These are phyloP conservation scores for Dichotomocladium elegans DNA, from an alignment of 371 early-diverging fungal species.

Conservation along the genomic window DNA sequence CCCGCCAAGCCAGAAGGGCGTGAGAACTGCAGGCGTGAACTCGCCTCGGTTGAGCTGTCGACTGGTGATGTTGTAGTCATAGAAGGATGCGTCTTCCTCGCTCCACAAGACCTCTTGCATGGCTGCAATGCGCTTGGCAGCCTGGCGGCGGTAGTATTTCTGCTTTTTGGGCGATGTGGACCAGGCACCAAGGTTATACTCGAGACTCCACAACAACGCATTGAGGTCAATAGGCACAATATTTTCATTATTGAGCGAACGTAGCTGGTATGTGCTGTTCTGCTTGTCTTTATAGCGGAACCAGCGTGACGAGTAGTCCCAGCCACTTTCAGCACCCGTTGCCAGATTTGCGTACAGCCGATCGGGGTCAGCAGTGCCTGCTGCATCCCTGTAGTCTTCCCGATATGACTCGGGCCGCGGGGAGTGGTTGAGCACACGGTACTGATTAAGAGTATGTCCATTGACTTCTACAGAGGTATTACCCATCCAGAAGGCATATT, in stretches of 20 bases:
- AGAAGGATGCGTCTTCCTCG: conserved; percentile 33
- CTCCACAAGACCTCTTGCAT: conserved; percentile 55
- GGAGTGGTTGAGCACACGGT: conserved; percentile 44
- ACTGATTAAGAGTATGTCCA: conserved; percentile 43
- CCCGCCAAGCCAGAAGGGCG: conserved; percentile 49
- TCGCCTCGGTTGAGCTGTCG: conserved; percentile 20
- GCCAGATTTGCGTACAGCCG: conserved; percentile 67
- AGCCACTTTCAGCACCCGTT: conserved; percentile 86
- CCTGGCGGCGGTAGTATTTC: conserved; percentile 31
- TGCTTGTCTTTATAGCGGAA: conserved; percentile 30
- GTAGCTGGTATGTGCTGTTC: conserved; percentile 19
- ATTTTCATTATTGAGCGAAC: conserved; percentile 53
- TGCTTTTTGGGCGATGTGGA: conserved; percentile 18
- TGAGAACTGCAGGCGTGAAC: conserved; percentile 39
- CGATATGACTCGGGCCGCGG: conserved; percentile 83
- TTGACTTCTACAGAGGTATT: conserved; percentile 41
- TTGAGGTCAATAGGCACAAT: conserved; percentile 88
- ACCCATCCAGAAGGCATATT: conserved; percentile 68
- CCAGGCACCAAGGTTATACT: conserved; percentile 56
- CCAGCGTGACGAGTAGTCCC: conserved; percentile 87
- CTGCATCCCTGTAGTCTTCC: conserved; percentile 63
- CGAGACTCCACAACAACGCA: conserved; percentile 73
- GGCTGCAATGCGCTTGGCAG: conserved; percentile 33
- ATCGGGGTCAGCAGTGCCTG: conserved; percentile 24
- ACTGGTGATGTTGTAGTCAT: conserved; percentile 54